phyloP scores from a whole-genome alignment of 805 yeast species.

The Pichia nanzhaoensis region DNA sequence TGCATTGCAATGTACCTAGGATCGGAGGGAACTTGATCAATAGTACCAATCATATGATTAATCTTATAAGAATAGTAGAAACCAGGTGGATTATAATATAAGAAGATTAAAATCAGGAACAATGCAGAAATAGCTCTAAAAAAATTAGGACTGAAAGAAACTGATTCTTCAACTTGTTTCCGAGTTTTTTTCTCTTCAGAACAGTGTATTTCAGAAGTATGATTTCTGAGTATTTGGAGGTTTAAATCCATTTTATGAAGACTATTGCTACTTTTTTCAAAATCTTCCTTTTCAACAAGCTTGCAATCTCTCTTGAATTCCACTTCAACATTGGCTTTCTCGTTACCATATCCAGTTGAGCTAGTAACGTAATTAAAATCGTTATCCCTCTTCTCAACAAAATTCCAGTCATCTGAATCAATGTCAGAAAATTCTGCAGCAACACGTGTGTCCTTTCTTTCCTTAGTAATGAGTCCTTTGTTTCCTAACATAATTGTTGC shows the following conservation, averaged over 20 bases:
- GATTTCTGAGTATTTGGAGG: too few species aligned
- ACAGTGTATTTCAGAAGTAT: too few species aligned
- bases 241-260: not conserved
- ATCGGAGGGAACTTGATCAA: slow-evolving; percentile 5
- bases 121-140: too few species aligned
- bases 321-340: not conserved
- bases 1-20: slow-evolving; percentile 2
- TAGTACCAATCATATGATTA: slow-evolving; percentile 5
- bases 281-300: not conserved
- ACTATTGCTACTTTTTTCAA: not conserved
- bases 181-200: too few species aligned
- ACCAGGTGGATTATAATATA: not conserved
- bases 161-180: too few species aligned
- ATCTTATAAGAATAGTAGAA: not conserved
- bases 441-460: not conserved
- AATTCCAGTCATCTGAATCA: slow-evolving; percentile 4
- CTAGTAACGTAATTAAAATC: not conserved
- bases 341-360: not conserved
- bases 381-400: not conserved
- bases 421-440: not conserved
- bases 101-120: not conserved
- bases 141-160: too few species aligned
- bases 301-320: too few species aligned
- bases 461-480: not conserved
- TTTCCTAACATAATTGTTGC: not conserved